Percentiles rank a stretch among this genome's conserved stretches.
Conservation (phyloP, 495 filamentous ascomycete genomes). For the Copromyces sp. region DNA sequence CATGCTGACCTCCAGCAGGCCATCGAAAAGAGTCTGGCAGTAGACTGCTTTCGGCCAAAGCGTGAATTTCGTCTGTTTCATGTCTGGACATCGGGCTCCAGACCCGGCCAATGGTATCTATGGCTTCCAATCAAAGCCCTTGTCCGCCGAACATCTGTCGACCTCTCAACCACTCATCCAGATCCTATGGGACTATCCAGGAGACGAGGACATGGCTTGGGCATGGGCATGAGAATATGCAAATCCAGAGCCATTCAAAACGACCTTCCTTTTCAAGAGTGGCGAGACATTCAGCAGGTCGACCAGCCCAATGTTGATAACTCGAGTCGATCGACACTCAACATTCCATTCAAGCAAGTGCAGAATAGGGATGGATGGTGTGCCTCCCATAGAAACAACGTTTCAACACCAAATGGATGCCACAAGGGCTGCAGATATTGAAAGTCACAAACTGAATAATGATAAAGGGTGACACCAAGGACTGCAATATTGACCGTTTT, state of each 20-base stretch:
- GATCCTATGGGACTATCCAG: constrained; percentile 16
- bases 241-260: neutral
- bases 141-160: constrained; percentile 11
- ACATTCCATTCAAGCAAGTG: neutral
- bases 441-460: neutral
- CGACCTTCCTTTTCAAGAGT: neutral
- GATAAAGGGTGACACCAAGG: neutral
- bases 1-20: neutral
- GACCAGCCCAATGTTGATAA: neutral
- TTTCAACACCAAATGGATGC: neutral
- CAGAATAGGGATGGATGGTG: neutral
- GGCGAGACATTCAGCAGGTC: neutral
- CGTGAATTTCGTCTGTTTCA: constrained; percentile 32
- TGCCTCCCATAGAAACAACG: neutral
- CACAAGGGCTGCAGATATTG: neutral
- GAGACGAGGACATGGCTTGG: constrained; percentile 1
- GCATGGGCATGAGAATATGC: neutral
- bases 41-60: constrained; percentile 13
- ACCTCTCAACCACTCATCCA: constrained; percentile 20
- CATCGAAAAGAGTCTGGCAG: neutral
- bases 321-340: neutral
- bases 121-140: neutral
- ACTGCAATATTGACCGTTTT: neutral
- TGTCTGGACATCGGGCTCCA: constrained; percentile 17
- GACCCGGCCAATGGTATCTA: constrained; percentile 22